Evolutionary conservation across 1,284 basidiomycete genomes (phyloP).

Genomic region (Laetiporus sulphureus): DNA sequence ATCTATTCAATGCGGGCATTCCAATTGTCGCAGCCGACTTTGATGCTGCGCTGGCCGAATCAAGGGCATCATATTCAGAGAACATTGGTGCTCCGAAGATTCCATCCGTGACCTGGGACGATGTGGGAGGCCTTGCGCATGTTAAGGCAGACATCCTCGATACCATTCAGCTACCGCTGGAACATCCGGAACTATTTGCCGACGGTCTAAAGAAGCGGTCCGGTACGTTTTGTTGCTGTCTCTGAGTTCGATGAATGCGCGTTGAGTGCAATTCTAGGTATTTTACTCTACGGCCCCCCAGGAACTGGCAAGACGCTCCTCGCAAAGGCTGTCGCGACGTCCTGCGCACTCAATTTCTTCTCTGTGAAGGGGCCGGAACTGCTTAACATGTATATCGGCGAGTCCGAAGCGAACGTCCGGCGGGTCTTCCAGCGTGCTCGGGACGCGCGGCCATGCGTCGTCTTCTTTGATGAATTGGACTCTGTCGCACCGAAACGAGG

Average conservation of each 20-base stretch:
- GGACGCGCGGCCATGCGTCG: conserved; percentile 87
- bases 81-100: conserved; percentile 96
- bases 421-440: conserved; percentile 88
- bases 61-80: conserved; percentile 80
- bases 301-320: conserved; percentile 96
- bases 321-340: conserved; percentile 91
- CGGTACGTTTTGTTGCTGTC: conserved; percentile 39
- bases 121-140: conserved; percentile 86
- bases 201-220: conserved; percentile 95
- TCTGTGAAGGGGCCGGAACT: conserved; percentile 97
- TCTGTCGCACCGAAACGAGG: conserved; percentile 95
- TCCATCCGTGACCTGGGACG: conserved; percentile 96
- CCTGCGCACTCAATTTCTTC: conserved; percentile 89
- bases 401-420: conserved; percentile 95
- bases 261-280: too few species aligned
- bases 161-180: conserved; percentile 93
- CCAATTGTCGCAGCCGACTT: conserved; percentile 67
- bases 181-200: conserved; percentile 91
- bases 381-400: conserved; percentile 97
- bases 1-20: conserved; percentile 40
- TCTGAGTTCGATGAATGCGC: neutral
- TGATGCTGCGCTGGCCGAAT: conserved; percentile 67
- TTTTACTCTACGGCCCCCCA: conserved; percentile 89
- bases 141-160: conserved; percentile 96
- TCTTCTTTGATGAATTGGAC: conserved; percentile 98